A percentile compares a stretch with the other conserved stretches of the same genome.
These are phyloP conservation scores for Stachybotrys elegans DNA, from an alignment of 2,329 filamentous ascomycete species.

Conservation along the genomic window DNA sequence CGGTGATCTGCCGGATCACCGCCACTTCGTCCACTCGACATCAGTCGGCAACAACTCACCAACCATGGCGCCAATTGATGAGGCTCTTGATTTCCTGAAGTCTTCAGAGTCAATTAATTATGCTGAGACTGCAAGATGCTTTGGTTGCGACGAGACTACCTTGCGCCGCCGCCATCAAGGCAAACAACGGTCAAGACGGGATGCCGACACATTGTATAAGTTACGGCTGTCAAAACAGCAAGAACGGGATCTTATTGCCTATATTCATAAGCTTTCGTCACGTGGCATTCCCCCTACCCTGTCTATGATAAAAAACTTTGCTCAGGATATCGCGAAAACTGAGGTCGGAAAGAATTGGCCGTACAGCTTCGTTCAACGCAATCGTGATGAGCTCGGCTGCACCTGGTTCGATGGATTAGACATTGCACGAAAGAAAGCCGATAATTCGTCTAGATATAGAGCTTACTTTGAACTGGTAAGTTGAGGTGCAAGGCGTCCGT, in stretches of 20 bases:
- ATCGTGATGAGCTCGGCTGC: neutral
- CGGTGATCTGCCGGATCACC: neutral
- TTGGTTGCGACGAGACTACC: neutral
- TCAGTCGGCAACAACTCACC: too few relatives aligned
- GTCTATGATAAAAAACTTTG: constrained; percentile 6
- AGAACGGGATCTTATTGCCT: constrained; percentile 8
- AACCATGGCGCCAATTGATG: too few relatives aligned
- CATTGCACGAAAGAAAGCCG: neutral
- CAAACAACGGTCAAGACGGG: constrained; percentile 10
- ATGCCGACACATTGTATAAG: constrained; percentile 6
- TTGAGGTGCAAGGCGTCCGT: neutral
- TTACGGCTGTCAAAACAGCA: constrained; percentile 7
- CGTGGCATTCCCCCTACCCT: constrained; percentile 6
- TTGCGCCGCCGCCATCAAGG: neutral
- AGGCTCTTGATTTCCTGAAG: too few relatives aligned
- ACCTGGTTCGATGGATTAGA: constrained; percentile 1
- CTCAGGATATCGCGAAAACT: constrained; percentile 3
- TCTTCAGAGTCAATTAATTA: too few relatives aligned
- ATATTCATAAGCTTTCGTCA: constrained; percentile 9
- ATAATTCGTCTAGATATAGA: constrained; percentile 2
- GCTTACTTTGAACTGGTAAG: constrained; percentile 2
- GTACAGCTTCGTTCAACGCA: constrained; percentile 1
- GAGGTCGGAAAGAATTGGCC: constrained; percentile 1
- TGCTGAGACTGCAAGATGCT: too few relatives aligned
- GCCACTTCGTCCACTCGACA: neutral